Percentiles rank a stretch among this genome's conserved stretches.
Conservation (phyloP, 805 yeast genomes). For the Pichia gijzeniarum region DNA sequence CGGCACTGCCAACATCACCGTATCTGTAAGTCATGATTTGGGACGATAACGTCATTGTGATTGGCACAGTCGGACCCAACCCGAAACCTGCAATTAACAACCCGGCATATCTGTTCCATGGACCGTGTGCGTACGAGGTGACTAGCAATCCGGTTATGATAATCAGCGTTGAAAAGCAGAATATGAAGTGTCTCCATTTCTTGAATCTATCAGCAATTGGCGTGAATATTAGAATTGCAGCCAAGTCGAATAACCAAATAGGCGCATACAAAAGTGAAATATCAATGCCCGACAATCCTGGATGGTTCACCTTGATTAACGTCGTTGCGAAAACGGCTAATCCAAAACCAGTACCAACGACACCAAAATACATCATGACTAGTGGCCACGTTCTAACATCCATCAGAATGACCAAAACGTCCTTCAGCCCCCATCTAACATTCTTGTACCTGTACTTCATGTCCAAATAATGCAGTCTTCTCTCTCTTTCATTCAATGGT, state of each 20-base stretch:
- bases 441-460: constrained; percentile 46
- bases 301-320: constrained; percentile 58
- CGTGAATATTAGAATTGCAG: constrained; percentile 66
- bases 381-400: constrained; percentile 77
- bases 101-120: constrained; percentile 79
- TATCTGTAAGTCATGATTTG: constrained; percentile 64
- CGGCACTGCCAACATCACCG: constrained; percentile 83
- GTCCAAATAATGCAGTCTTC: constrained; percentile 50
- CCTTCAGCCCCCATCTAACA: constrained; percentile 52
- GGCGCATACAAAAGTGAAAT: constrained; percentile 80
- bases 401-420: constrained; percentile 45
- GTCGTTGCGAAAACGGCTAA: constrained; percentile 81
- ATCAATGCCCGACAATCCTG: constrained; percentile 54
- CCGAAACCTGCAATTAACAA: constrained; percentile 80
- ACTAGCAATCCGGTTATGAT: constrained; percentile 72
- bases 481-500: constrained; percentile 52
- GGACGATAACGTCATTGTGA: constrained; percentile 76
- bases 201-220: constrained; percentile 73
- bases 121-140: constrained; percentile 63
- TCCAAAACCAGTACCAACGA: constrained; percentile 87
- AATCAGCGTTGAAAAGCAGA: constrained; percentile 53
- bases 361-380: constrained; percentile 85
- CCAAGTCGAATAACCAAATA: constrained; percentile 81
- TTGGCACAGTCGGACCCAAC: constrained; percentile 87
- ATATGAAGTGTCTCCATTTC: constrained; percentile 53